Base-by-base conservation (phyloP, 2,329 filamentous ascomycete species). In the Aspergillus brasiliensis region DNA sequence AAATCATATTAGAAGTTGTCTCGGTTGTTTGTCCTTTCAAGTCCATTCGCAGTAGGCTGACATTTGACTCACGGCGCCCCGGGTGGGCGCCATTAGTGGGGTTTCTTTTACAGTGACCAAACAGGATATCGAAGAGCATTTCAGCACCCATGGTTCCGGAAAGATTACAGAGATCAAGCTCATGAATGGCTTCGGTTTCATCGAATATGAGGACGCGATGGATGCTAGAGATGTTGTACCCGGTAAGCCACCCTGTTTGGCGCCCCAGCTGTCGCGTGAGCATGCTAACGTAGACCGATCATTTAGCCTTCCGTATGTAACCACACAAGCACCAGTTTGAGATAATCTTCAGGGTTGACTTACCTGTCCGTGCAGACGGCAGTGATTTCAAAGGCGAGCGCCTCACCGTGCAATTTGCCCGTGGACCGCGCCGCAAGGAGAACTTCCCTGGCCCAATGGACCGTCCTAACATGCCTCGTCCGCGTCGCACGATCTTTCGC, bases 161-260 rank as follows among this genome's bases (percentile, higher is more conserved):
- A 92, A 97, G 78, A 98, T 99, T 77, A 95, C 91, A 69, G 95
- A 99, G 83, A 94, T 99, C 82, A 99, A 99, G 84, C 88, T 99
- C 66, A 99, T 99, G 95, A 98, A 97, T 77, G 95, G 95, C 74
- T 99, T 99, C 76, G 95, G 95, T 77, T 99, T 99, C 83, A 97
- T 99, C 77, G 95, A 99, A 80, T 99, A 98, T 81, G 96, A 97
- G 80, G 95, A 98, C 82, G 88, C 92, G 60, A 91, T 97, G 90
- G 95, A 99, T 82, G 95, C 95, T 69, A 91, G 94, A 75, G 95
- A 99, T 81, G 93, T 99, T 66, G 95, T 99, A 73, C 95, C 95
- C 80, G 94, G 95, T 97, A 86, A 82, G 89, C 64, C n/a, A 8
- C 6, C 8, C 46, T 62, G 60, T 54, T 46, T 58, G 58, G 56